A percentile compares a stretch with the other conserved stretches of the same genome.
Evolutionary conservation across 164 flowering plant species (phyloP).

Genomic region (Chloranthus sessilifolius): DNA sequence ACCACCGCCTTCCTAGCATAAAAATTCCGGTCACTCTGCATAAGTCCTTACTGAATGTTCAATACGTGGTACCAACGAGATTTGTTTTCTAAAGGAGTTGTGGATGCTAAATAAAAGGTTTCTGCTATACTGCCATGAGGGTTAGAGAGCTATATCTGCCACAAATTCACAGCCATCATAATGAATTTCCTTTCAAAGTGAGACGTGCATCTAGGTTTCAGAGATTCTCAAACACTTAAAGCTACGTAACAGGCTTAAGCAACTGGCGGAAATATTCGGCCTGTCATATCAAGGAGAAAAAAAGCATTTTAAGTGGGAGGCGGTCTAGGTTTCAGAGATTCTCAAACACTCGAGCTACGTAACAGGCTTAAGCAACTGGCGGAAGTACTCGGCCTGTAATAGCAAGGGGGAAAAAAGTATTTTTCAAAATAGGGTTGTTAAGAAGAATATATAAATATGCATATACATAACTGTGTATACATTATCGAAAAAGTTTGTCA

Average conservation of each 20-base stretch:
- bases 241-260: conserved; percentile 86
- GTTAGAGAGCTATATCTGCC: conserved; percentile 15
- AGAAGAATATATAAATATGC: background rate
- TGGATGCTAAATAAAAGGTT: conserved; percentile 16
- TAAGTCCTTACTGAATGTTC: conserved; percentile 11
- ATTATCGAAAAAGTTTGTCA: too few species aligned
- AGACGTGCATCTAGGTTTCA: conserved; percentile 12
- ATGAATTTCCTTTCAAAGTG: conserved; percentile 8
- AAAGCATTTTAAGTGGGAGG: conserved; percentile 7
- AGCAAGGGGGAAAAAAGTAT: conserved; percentile 3
- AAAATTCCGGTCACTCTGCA: conserved; percentile 42
- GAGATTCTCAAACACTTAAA: conserved; percentile 9
- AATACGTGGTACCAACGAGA: background rate
- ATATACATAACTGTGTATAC: too few species aligned
- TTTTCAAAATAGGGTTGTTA: background rate
- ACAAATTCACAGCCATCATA: conserved; percentile 15
- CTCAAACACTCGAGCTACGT: conserved; percentile 43
- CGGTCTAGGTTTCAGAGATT: conserved; percentile 10
- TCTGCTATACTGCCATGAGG: conserved; percentile 15
- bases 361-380: conserved; percentile 81
- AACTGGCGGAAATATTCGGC: conserved; percentile 81
- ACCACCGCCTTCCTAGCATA: conserved; percentile 16
- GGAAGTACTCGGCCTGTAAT: conserved; percentile 73
- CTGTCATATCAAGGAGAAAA: conserved; percentile 27
- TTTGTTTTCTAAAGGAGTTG: conserved; percentile 15